phyloP scores from a whole-genome alignment of 352 stramenopile species.

The Pythium phragmiticola region DNA sequence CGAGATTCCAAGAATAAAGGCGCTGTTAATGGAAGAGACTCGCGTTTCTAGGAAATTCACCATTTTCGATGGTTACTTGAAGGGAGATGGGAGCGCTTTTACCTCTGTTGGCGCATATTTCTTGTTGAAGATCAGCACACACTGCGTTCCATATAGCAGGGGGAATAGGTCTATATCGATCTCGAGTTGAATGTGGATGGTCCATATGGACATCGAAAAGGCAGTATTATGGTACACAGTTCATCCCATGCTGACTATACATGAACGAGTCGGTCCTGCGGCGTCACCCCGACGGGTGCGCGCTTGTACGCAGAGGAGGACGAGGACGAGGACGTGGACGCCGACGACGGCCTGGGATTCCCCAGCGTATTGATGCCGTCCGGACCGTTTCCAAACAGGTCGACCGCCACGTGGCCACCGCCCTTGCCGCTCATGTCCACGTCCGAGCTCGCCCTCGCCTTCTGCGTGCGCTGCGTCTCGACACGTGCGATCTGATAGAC shows the following conservation, averaged over 20 bases:
- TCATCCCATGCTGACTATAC: slow-evolving; percentile 16
- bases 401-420: slow-evolving; percentile 1
- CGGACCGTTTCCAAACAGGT: background rate
- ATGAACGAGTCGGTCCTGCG: slow-evolving; percentile 34
- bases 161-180: background rate
- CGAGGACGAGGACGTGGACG: background rate
- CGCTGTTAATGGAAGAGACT: too few relatives aligned
- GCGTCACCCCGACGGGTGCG: slow-evolving; percentile 38
- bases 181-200: background rate
- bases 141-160: slow-evolving; percentile 5
- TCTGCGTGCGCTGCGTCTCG: slow-evolving; percentile 38
- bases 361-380: too few relatives aligned
- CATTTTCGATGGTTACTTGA: background rate
- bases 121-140: slow-evolving; percentile 2
- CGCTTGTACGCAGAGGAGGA: slow-evolving; percentile 50
- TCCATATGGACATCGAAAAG: background rate
- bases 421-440: slow-evolving; percentile 12
- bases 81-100: slow-evolving; percentile 1
- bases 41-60: slow-evolving; percentile 1
- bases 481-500: slow-evolving; percentile 50
- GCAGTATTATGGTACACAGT: too few relatives aligned
- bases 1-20: too few relatives aligned
- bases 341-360: background rate
- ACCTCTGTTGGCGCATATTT: slow-evolving; percentile 4
- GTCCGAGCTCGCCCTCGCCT: slow-evolving; percentile 11